Percentiles rank a stretch among this genome's conserved stretches.
These are phyloP conservation scores for Hypomontagnella submonticulosa DNA, from an alignment of 495 filamentous ascomycete genomes.

Conservation along the genomic window DNA sequence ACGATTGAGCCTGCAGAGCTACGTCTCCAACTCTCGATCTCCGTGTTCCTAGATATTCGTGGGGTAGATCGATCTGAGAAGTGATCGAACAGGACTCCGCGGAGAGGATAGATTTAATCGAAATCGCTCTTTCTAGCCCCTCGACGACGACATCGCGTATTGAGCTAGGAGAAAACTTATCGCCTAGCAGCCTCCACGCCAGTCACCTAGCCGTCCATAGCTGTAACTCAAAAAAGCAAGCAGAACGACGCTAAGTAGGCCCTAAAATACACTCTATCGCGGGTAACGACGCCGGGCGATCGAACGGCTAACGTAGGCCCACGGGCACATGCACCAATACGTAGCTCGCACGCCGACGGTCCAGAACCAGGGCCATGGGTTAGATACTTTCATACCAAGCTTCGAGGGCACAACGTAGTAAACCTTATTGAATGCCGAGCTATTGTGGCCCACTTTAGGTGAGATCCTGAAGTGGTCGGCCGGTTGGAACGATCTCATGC, in stretches of 20 bases:
- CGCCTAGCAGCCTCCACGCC: neutral
- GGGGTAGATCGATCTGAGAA: conserved; percentile 2
- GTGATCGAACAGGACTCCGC: conserved; percentile 1
- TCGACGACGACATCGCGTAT: neutral
- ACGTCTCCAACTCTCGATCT: conserved; percentile 2
- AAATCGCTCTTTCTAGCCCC: neutral
- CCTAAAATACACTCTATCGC: neutral
- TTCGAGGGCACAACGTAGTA: conserved; percentile 6
- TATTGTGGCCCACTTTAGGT: neutral
- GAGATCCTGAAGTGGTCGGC: neutral
- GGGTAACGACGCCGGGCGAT: conserved; percentile 14
- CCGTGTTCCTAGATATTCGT: conserved; percentile 28
- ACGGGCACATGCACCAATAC: conserved; percentile 7
- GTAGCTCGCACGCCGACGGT: conserved; percentile 3
- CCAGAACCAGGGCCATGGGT: conserved; percentile 10
- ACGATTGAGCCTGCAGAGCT: neutral
- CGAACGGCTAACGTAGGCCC: conserved; percentile 7
- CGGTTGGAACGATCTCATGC: neutral
- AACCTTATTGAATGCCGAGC: conserved; percentile 3
- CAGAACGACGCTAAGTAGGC: neutral
- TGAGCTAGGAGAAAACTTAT: conserved; percentile 1
- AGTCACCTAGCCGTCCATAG: neutral
- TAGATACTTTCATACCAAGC: conserved; percentile 4
- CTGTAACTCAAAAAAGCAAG: conserved; percentile 8
- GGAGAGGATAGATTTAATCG: neutral